Evolutionary conservation across 2,329 filamentous ascomycete species (phyloP), one percentile per base, ranked within the genome.

Genomic region (Mycosphaerelloides madeirae): DNA sequence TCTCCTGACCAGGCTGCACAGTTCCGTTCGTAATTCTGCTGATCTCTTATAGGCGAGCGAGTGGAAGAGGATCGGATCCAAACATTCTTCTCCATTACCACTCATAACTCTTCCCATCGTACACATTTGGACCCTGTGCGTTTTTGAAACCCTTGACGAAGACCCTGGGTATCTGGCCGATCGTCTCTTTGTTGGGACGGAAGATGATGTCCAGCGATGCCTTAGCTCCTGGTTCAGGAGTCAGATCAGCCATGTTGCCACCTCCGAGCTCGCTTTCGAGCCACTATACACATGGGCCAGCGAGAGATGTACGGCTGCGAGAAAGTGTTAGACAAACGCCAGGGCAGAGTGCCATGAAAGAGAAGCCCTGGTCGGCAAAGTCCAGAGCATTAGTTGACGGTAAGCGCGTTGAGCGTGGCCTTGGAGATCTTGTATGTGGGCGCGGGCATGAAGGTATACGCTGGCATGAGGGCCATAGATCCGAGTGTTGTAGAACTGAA

Each of bases 351-450:
- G 65, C 60, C 9, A 73, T 43, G 38, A 74, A 59, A 0, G 63
- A 69, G 48, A 74, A 74, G 1, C 70, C 71, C 19, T 69, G 60
- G 3, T 65, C 48, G 1, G 48, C 63, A 32, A 65, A 65, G 0
- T 61, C 55, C 5, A 62, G 41, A 0, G 69, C 64, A 36, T n/a
- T 68, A 74, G 46, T 73, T 71, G 0, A 69, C 63, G 1, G 71
- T 76, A 29, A 77, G 54, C 59, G 69, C 68, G 46, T 74, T 73
- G 48, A 75, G 44, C 0, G 72, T 72, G 0, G 73, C 67, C 49
- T 76, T 77, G n/a, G 68, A 66, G 49, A 75, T 64, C 48, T 72
- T 66, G 63, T 71, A 71, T 1, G 65, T 62, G 0, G 68, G 68
- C 0, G 50, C 34, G 0, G 63, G 61, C 12, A 57, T 46, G 1